phyloP scores from a whole-genome alignment of 805 yeast species.

The Myxozyma kluyveri region DNA sequence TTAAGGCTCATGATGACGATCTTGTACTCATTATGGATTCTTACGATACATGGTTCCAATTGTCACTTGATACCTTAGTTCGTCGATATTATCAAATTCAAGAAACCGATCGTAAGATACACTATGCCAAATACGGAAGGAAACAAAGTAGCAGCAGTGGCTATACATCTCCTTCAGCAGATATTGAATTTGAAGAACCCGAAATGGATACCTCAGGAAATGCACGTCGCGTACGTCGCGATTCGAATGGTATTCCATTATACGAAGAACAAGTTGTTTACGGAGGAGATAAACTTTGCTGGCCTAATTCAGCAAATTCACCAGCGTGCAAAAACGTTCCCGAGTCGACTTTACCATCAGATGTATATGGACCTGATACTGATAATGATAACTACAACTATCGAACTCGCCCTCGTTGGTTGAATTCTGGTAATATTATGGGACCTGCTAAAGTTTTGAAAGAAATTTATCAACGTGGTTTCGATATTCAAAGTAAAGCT shows the following conservation, averaged over 20 bases:
- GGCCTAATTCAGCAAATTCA: conserved; percentile 24
- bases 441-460: conserved; percentile 22
- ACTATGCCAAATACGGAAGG: conserved; percentile 13
- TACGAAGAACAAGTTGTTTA: conserved; percentile 20
- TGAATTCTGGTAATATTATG: conserved; percentile 27
- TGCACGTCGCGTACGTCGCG: no score
- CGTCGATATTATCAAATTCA: conserved; percentile 22
- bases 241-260: conserved; percentile 6
- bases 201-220: neutral
- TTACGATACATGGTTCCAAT: conserved; percentile 31
- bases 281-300: conserved; percentile 30
- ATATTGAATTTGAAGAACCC: neutral
- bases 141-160: neutral
- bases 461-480: conserved; percentile 23
- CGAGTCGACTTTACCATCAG: conserved; percentile 12
- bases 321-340: conserved; percentile 27
- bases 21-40: conserved; percentile 28
- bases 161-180: conserved; percentile 2
- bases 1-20: conserved; percentile 24
- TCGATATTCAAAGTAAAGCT: conserved; percentile 19
- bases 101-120: conserved; percentile 15
- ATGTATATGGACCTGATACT: conserved; percentile 24
- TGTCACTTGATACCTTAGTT: conserved; percentile 20
- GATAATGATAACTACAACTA: conserved; percentile 19
- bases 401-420: conserved; percentile 27